Conservation (phyloP, 768 basidiomycete genomes). For the Kwoniella sp. region DNA sequence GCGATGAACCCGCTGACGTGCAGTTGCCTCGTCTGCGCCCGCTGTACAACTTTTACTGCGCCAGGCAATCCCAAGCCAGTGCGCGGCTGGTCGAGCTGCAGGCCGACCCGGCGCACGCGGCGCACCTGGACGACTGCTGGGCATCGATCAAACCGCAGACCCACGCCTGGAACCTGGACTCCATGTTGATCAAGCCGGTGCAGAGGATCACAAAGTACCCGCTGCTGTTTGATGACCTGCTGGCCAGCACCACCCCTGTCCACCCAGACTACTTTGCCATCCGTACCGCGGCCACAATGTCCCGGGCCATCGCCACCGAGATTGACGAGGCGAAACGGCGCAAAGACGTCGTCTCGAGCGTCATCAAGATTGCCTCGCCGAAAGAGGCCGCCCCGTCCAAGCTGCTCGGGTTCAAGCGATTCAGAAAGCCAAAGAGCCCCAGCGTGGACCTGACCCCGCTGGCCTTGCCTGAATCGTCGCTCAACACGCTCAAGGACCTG, state of each 20-base stretch:
- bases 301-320: conserved; percentile 55
- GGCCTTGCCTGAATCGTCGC: conserved; percentile 5
- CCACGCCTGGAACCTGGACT: conserved; percentile 51
- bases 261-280: conserved; percentile 50
- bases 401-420: conserved; percentile 34
- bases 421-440: conserved; percentile 41
- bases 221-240: conserved; percentile 47
- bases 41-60: conserved; percentile 47
- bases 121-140: conserved; percentile 49
- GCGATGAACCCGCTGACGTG: not conserved
- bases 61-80: conserved; percentile 46
- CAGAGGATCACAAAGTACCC: conserved; percentile 51
- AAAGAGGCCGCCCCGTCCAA: conserved; percentile 3
- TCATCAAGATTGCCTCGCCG: conserved; percentile 17
- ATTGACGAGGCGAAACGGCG: conserved; percentile 67
- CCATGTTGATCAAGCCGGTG: conserved; percentile 52
- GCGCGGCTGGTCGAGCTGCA: conserved; percentile 42
- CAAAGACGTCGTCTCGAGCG: conserved; percentile 59
- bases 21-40: conserved; percentile 46
- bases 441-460: conserved; percentile 4
- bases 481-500: conserved; percentile 14
- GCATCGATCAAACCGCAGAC: conserved; percentile 45
- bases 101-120: conserved; percentile 30
- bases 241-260: conserved; percentile 44
- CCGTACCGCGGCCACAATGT: conserved; percentile 52